Percentiles rank a stretch among this genome's conserved stretches.
Conservation (phyloP, 1,284 basidiomycete species). For the Austroboletus novae-zelandiae region DNA sequence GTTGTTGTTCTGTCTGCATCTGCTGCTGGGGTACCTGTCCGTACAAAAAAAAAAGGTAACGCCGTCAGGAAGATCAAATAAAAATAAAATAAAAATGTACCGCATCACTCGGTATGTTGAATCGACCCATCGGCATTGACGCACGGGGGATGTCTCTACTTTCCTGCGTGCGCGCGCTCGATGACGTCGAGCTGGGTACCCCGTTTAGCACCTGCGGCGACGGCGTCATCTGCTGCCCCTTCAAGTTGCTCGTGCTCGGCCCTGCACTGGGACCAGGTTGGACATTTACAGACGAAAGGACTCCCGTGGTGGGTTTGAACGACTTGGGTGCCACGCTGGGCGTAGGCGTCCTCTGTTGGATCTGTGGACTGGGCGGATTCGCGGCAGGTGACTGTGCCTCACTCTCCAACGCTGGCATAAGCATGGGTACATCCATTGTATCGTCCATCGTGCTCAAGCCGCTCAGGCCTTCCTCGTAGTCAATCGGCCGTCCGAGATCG, state of each 20-base stretch:
- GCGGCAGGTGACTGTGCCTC: background rate
- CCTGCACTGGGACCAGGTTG: background rate
- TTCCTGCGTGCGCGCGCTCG: conserved; percentile 1
- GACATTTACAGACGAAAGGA: background rate
- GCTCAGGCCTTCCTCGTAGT: conserved; percentile 42
- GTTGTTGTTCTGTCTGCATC: background rate
- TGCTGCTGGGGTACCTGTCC: conserved; percentile 5
- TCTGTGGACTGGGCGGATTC: background rate
- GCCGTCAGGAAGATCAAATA: background rate
- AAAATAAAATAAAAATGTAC: conserved; percentile 25
- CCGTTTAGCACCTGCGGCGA: conserved; percentile 2
- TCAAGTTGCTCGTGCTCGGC: too few species aligned
- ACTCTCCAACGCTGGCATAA: conserved; percentile 1
- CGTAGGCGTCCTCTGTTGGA: too few species aligned
- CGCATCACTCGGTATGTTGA: conserved; percentile 49
- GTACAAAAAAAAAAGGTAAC: too few species aligned
- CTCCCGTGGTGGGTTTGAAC: background rate
- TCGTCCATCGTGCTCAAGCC: conserved; percentile 10
- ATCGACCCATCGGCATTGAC: conserved; percentile 49
- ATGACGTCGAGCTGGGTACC: conserved; percentile 1
- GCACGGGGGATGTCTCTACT: conserved; percentile 24
- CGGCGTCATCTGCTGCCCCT: too few species aligned
- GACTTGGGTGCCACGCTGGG: background rate
- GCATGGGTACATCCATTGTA: background rate
- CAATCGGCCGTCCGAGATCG: conserved; percentile 49